Evolutionary conservation across 768 basidiomycete genomes (phyloP), one percentile per base, ranked within the genome.

Genomic region (Russula lepida): DNA sequence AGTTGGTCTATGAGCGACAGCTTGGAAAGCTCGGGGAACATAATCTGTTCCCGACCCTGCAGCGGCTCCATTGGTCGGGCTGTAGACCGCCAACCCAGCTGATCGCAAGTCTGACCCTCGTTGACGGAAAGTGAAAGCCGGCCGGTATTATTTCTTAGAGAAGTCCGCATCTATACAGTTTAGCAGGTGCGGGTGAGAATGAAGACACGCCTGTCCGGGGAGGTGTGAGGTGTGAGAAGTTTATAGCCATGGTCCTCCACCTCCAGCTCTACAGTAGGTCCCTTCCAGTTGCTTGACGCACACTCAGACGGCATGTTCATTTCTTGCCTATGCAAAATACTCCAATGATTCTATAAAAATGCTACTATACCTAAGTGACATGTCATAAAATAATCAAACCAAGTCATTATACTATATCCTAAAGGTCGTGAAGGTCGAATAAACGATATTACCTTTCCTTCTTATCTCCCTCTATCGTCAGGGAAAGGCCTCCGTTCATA

Each of bases 361-460:
- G 28, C 25, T 46, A 33, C 21, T 47, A 11, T 43, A 58, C 25
- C 27, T 23, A 47, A 35, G 33, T 49, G 41, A 56, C 46, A 19
- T n/a, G 12, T 33, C 15, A 28, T 54, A 37, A 47, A 33, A 39
- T n/a, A 23, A 58, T 23, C 39, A 59, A 25, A 27, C 51, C 19
- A 19, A 19, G 43, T 32, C 60, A 52, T 62, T 23, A 57, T 39
- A 39, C 6, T 25, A 35, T 30, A 23, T 47, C 12, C 41, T 48
- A 54, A 32, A 48, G 41, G 30, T 6, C 35, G 19, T 33, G 37
- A 6, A 48, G 50, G 23, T 28, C 12, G 44, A 48, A 56, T 37
- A 15, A 39, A 21, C 11, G 25, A n/a, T n/a, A 37, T 54, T 19
- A 63, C 57, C 41, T 39, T 49, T 63, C 56, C 51, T 63, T 63